Evolutionary conservation across 2,329 filamentous ascomycete genomes (phyloP), one percentile per base, ranked within the genome.

Genomic region (Huntiella abstrusa): DNA sequence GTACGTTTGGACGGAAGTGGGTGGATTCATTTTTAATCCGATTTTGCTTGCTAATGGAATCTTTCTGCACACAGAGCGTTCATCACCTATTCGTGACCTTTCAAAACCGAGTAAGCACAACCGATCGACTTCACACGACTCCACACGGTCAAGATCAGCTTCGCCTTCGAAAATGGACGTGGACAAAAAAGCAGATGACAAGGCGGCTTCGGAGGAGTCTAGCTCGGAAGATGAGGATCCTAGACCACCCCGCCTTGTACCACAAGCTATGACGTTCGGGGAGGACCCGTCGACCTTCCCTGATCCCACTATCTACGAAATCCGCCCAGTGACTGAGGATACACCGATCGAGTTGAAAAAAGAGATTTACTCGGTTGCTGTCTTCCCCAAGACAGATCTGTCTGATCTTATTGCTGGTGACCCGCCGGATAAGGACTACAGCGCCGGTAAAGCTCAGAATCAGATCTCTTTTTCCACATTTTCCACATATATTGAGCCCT

Each of bases 401-500:
- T 71, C 77, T 49, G 80, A 95, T 57, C 68, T 91, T 53, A 92
- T 93, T 52, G 82, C 88, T 8, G 91, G 91, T 41, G 78, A 82
- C 35, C 83, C 87, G 1, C 88, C 91, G 1, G 87, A 96, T 60
- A 86, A 84, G 59, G 91, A 98, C 64, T 96, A 95, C 57, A 95
- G 84, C 58, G 93, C 77, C 58, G 81, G 85, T 33, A 98, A 96
- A 59, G 86, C 88, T 4, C 79, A 80, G 15, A 93, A 88, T 55
- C 91, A 98, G 65, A 91, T 96, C 59, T 87, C 83, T 59, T 91
- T 91, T 53, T 81, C 77, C 48, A 94, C 88, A 1, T 98, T 98
- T 61, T 80, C 82, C n/a, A 78, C 82, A 4, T 94, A 91, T 58
- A 73, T 92, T 46, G 91, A 98, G 52, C 84, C 87, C 0, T 96